These are phyloP conservation scores for Colletotrichum coccodes DNA, from an alignment of 2,329 filamentous ascomycete species.

Conservation along the genomic window DNA sequence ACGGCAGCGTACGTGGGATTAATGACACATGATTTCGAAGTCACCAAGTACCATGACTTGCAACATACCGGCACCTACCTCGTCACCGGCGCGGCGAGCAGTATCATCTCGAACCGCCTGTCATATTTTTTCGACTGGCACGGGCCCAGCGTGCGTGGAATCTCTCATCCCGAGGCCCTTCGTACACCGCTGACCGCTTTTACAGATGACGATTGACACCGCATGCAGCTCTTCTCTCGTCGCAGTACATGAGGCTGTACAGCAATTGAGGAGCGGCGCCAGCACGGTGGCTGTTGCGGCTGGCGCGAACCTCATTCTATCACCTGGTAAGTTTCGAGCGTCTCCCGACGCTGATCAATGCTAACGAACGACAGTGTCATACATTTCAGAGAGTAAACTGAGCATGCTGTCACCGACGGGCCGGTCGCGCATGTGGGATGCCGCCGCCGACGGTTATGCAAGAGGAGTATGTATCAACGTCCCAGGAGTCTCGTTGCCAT, in stretches of 20 bases:
- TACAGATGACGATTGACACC: slow-evolving; percentile 53
- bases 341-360: not conserved
- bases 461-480: not conserved
- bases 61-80: slow-evolving; percentile 36
- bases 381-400: not conserved
- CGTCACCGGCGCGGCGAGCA: slow-evolving; percentile 37
- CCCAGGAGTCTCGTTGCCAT: too few species aligned
- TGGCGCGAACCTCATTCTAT: slow-evolving; percentile 37
- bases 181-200: not conserved
- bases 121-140: slow-evolving; percentile 50
- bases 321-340: not conserved
- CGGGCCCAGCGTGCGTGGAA: slow-evolving; percentile 46
- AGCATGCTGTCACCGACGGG: slow-evolving; percentile 49
- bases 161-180: too few species aligned
- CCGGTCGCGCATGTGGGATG: slow-evolving; percentile 51
- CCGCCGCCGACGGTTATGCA: slow-evolving; percentile 58
- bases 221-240: slow-evolving; percentile 55
- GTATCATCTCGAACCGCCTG: slow-evolving; percentile 43
- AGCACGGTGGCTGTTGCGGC: slow-evolving; percentile 40
- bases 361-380: slow-evolving; percentile 38
- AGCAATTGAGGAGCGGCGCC: slow-evolving; percentile 46
- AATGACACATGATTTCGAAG: slow-evolving; percentile 39
- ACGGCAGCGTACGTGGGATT: slow-evolving; percentile 34
- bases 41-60: slow-evolving; percentile 35
- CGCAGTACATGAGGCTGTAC: slow-evolving; percentile 50